phyloP scores from a whole-genome alignment of 305 asterid species.

The Fraxinus floribunda region DNA sequence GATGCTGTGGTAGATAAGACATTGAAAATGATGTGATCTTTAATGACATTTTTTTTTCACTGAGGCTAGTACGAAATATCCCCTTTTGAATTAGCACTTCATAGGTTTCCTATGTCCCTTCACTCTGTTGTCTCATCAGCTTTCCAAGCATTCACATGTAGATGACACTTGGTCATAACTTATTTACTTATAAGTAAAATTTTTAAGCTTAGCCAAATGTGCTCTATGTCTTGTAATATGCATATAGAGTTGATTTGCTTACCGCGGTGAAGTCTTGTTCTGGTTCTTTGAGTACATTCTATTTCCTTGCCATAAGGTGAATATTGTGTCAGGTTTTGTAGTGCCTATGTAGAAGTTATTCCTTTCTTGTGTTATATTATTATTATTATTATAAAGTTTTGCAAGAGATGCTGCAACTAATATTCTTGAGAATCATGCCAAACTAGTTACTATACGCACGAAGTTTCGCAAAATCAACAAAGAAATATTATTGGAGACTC shows the following conservation, averaged over 20 bases:
- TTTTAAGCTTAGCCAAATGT: not conserved
- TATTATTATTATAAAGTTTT: not conserved
- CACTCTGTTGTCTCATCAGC: not conserved
- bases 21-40: not conserved
- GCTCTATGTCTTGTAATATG: not conserved
- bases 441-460: not conserved
- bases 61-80: not conserved
- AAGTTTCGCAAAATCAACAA: not conserved
- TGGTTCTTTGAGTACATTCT: not conserved
- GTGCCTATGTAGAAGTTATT: not conserved
- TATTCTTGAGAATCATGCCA: not conserved
- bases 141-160: not conserved
- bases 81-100: not conserved
- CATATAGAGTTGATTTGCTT: not conserved
- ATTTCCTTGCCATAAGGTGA: not conserved
- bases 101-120: not conserved
- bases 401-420: not conserved
- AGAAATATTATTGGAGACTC: not conserved
- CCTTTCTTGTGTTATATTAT: not conserved
- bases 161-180: not conserved
- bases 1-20: conserved; percentile 5
- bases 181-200: not conserved
- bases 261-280: not conserved
- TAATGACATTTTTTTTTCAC: not conserved
- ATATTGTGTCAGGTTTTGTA: not conserved